Base-by-base conservation (phyloP, 192 early-diverging fungal species). In the Oehlia diaphana region DNA sequence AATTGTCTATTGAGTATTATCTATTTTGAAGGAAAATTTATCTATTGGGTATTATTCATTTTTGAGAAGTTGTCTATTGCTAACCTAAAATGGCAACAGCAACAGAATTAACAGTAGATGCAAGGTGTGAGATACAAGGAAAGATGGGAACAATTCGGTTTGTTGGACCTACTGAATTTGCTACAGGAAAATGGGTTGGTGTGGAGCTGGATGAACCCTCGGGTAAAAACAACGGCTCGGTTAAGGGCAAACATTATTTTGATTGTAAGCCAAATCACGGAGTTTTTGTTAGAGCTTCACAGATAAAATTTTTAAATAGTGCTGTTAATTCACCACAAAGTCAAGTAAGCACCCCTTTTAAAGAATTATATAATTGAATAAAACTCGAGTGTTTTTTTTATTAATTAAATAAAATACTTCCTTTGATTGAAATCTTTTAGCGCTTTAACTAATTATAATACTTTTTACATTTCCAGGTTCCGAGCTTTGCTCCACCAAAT, bases 151-250 rank as follows among this genome's bases (percentile, higher is more conserved):
- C 85, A 37, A 90, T 99, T 50, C 90, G 94, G n/a, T 98, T 90
- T 85, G 86, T 89, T 28, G 97, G 96, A 9, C 72, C 83, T 3
- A 99, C 97, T 0, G 84, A 86, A 7, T 99, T 99, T 83, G 90
- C 92, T 19, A 70, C 92, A 1, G 97, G 97, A 21, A 84, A 87
- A 78, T 99, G 96, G 96, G 88, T 96, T 53, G 97, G 97, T 42
- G 85, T 99, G 9, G 97, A 97, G 80, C 88, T 98, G 1, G 94
- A 95, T 81, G 79, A 86, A 21, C 84, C 90, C 0, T 67, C 74
- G 28, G 95, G 95, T 37, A 96, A 96, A 74, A 96, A 96, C 82
- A 87, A 90, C 75, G 95, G 95, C 12, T 89, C 88, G 1, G 93
- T 96, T 21, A 84, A 92, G 39, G 95, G 92, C 58, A 89, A 88